These are phyloP conservation scores for Penicillium italicum DNA, from an alignment of 2,329 filamentous ascomycete species.

Conservation along the genomic window DNA sequence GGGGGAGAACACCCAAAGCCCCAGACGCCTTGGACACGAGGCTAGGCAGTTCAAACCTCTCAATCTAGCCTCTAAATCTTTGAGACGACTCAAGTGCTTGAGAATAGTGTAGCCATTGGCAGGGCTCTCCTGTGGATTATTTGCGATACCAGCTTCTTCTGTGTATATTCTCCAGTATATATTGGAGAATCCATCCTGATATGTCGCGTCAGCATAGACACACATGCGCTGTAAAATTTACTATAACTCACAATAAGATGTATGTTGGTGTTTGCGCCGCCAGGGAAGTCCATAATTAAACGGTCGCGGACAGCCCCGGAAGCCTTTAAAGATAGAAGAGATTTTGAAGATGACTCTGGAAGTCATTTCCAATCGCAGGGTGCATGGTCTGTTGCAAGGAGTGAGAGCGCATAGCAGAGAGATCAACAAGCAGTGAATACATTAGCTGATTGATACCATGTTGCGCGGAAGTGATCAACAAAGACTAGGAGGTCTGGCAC, in stretches of 20 bases:
- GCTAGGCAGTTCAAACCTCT: conserved; percentile 38
- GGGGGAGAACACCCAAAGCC: conserved; percentile 42
- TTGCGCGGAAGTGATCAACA: conserved; percentile 7
- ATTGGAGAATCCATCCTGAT: conserved; percentile 42
- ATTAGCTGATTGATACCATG: conserved; percentile 17
- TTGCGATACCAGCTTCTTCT: conserved; percentile 33
- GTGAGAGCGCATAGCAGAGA: conserved; percentile 16
- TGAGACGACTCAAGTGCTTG: conserved; percentile 39
- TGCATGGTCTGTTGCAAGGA: conserved; percentile 20
- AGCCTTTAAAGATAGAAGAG: conserved; percentile 29
- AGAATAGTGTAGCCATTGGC: conserved; percentile 38
- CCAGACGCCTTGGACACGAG: conserved; percentile 37
- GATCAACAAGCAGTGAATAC: conserved; percentile 19
- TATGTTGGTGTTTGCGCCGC: conserved; percentile 42
- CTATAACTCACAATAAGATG: conserved; percentile 40
- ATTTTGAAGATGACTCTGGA: conserved; percentile 21
- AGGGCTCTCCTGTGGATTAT: conserved; percentile 30
- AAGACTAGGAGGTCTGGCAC: conserved; percentile 3
- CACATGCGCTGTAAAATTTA: background rate
- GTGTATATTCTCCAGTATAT: conserved; percentile 45
- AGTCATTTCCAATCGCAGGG: conserved; percentile 35
- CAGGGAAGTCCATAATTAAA: conserved; percentile 45
- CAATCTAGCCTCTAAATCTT: conserved; percentile 37
- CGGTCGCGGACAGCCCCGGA: conserved; percentile 26
- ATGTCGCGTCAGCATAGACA: conserved; percentile 20